Evolutionary conservation across 306 rosid genomes (phyloP), one percentile per base, ranked within the genome.

Genomic region (Fragaria iinumae): DNA sequence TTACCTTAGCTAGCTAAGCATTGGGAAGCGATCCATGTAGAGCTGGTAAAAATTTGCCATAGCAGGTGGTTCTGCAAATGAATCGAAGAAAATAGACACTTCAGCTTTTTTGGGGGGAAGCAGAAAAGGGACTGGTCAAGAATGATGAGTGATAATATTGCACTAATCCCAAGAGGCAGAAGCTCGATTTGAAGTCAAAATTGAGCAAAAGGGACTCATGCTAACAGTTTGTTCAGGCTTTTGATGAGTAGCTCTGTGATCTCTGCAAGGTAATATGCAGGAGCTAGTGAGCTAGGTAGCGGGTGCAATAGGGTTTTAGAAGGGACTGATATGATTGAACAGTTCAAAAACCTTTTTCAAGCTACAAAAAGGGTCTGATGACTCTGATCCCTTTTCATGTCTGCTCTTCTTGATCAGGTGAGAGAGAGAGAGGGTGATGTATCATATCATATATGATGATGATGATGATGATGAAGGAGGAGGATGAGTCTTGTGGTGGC

Each of bases 61-160:
- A 36, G 47, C 69, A 36, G 69, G 69, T 34, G 48, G 50, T n/a
- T 83, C 45, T 77, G 79, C 77, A 60, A 73, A 77, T 80, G 81
- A 84, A 80, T 76, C 81, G 14, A 53, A 34, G 38, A 39, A 76
- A 77, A 80, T 72, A 64, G 79, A 76, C 81, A 52, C 63, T 73
- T 76, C 82, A 80, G 78, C 84, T 80, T 80, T 83, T 48, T 67
- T 21, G 50, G 76, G 67, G 63, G 72, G 69, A 57, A 57, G 39
- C 59, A 18, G 69, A 79, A 79, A 80, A 74, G 82, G 76, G 89
- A 86, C 82, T 39, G 80, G 23, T 85, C 88, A 73, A 8, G 70
- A 59, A 68, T 25, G 63, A 20, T 10, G 59, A 49, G 32, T n/a
- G 32, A 60, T 27, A 60, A 60, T 27, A 11, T 13, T 12, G 23